phyloP scores from a whole-genome alignment of 495 filamentous ascomycete genomes.

The Talaromyces thailandensis region DNA sequence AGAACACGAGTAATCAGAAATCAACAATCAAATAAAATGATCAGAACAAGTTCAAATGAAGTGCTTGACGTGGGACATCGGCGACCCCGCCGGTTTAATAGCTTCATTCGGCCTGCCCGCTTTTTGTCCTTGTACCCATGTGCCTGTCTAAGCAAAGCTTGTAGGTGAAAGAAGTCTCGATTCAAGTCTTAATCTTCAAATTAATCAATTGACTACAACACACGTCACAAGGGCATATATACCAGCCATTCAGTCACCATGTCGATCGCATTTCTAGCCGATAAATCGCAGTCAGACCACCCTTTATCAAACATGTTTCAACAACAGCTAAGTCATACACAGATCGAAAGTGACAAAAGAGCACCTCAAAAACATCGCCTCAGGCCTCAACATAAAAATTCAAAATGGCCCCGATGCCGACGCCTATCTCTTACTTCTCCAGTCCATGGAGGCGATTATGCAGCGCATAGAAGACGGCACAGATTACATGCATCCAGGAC shows the following conservation, averaged over 20 bases:
- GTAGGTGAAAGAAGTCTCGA: neutral
- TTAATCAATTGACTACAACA: neutral
- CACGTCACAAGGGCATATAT: neutral
- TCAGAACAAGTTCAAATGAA: neutral
- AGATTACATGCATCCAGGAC: conserved; percentile 22
- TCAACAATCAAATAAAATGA: neutral
- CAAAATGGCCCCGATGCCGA: conserved; percentile 12
- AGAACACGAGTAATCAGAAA: neutral
- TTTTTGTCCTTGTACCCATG: neutral
- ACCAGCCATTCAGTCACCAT: neutral
- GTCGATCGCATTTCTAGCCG: conserved; percentile 14
- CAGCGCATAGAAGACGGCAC: conserved; percentile 10
- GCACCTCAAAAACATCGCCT: conserved; percentile 10
- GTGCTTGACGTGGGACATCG: neutral
- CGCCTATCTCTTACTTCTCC: conserved; percentile 18
- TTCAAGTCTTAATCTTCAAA: neutral
- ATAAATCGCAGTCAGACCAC: conserved; percentile 10
- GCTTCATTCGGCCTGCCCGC: neutral
- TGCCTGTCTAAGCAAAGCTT: neutral
- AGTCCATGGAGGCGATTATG: conserved; percentile 18
- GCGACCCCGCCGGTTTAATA: neutral
- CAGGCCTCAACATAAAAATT: conserved; percentile 11
- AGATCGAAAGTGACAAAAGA: conserved; percentile 12
- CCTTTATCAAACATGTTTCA: too few relatives aligned
- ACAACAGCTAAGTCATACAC: neutral